Evolutionary conservation across 306 rosid genomes (phyloP), one percentile per base, ranked within the genome.

Genomic region (Mucuna pruriens): DNA sequence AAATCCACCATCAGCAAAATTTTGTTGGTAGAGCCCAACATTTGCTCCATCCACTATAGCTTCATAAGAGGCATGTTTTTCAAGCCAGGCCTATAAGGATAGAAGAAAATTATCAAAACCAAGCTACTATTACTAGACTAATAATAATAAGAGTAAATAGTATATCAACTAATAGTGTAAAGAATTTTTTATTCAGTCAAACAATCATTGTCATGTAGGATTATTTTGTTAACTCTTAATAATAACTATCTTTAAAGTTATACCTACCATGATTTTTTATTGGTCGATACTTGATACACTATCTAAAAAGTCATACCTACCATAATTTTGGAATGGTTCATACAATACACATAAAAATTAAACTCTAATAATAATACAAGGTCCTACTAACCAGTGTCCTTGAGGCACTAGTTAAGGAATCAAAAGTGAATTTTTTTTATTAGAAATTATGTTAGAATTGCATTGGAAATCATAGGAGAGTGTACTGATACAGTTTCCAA

Each of bases 41-140:
- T 95, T 95, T 54, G 97, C 97, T 33, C 93, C 99, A 80, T 95
- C 99, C 48, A 95, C 92, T 78, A 95, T 88, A 77, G 90, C 94
- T 80, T 90, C 89, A 75, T 86, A 90, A 54, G 79, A 79, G 19
- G 65, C 87, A 81, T 88, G 89, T 67, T 76, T 58, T 66, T 88
- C 93, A 76, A 93, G 82, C 99, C 99, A 95, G 10, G 71, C 89
- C 97, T 95, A 23, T 44, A 20, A 60, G 26, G 11, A 40, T 65
- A 15, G 4, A 65, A 38, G 36, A 62, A 64, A 45, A 23, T 36
- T 29, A 63, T 61, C 66, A 64, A 63, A 61, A 81, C 70, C 42
- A 76, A 67, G 78, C 62, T 36, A 49, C 39, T 19, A 49, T 11
- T 11, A 23, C 51, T 26, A 29, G 17, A 40, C 17, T 12, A 12